Evolutionary conservation across 1,284 basidiomycete genomes (phyloP), one percentile per base, ranked within the genome.

Genomic region (Moesziomyces aphidis): DNA sequence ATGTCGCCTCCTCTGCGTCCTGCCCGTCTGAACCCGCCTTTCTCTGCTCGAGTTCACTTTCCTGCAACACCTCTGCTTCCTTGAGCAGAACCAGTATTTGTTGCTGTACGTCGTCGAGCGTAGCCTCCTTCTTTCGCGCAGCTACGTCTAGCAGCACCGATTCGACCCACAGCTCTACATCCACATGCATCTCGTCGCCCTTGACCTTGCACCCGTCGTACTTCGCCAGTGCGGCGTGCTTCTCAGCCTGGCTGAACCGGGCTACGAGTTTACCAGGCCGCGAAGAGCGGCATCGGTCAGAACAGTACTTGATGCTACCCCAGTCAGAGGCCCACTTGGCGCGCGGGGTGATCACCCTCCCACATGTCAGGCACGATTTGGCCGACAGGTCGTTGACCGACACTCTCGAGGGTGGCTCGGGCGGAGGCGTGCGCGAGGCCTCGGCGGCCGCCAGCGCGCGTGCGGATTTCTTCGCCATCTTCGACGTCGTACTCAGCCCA

Each of bases 291-390:
- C 78, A 80, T 1, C 71, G 44, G 52, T 73, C 71, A 8, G 74
- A 77, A 48, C 78, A 80, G 22, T 61, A 65, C 60, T 72, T 73
- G 60, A 80, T 80, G 9, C 45, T 55, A 13, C 26, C 36, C 78
- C 78, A 80, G 48, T 79, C 61, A 26, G 64, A 65, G 5, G 67
- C 61, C 78, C 78, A 80, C 23, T 79, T 80, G 15, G 73, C 66
- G 10, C 78, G 54, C n/a, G 78, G 77, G 5, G 78, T 80, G 49
- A 80, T 79, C 28, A 74, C 54, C 17, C 78, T n/a, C 13, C 66
- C 77, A 45, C 77, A 80, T 8, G 77, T 79, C 45, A 67, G 24
- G 52, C 78, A 80, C 3, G 76, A 55, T 22, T 76, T 79, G 1
- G 67, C 50, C 6, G 36, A 47, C 17, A 72, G 60, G 17, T 56